A percentile compares a stretch with the other conserved stretches of the same genome.
phyloP scores from a whole-genome alignment of 169 alveolate genomes.

The Plasmodium chabaudi region DNA sequence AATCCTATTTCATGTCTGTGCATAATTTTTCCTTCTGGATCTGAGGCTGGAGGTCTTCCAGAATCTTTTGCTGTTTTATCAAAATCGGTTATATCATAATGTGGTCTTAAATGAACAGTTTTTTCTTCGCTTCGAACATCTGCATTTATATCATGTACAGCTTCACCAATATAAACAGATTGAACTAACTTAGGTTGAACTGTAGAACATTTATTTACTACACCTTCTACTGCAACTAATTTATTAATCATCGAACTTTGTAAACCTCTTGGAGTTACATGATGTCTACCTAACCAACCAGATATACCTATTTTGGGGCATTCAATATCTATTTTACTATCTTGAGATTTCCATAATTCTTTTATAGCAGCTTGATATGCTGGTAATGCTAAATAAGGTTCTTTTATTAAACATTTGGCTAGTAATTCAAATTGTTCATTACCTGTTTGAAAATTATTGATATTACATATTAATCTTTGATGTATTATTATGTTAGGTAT shows the following conservation, averaged over 20 bases:
- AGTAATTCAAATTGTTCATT: slow-evolving; percentile 79
- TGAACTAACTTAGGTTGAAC: slow-evolving; percentile 93
- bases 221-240: slow-evolving; percentile 96
- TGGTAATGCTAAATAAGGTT: slow-evolving; percentile 87
- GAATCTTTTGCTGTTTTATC: slow-evolving; percentile 79
- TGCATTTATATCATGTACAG: slow-evolving; percentile 87
- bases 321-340: slow-evolving; percentile 78
- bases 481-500: slow-evolving; percentile 82
- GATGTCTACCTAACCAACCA: slow-evolving; percentile 97
- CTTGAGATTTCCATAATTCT: slow-evolving; percentile 86
- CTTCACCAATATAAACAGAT: slow-evolving; percentile 94
- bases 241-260: slow-evolving; percentile 92
- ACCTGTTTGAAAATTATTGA: slow-evolving; percentile 80
- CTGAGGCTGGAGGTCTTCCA: slow-evolving; percentile 83
- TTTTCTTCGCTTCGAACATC: slow-evolving; percentile 83
- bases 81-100: slow-evolving; percentile 85
- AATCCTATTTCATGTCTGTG: slow-evolving; percentile 94
- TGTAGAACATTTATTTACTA: slow-evolving; percentile 95
- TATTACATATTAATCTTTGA: slow-evolving; percentile 80
- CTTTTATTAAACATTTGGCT: slow-evolving; percentile 79
- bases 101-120: slow-evolving; percentile 88
- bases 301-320: slow-evolving; percentile 91
- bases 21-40: slow-evolving; percentile 83
- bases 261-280: slow-evolving; percentile 98
- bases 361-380: slow-evolving; percentile 89